These are phyloP conservation scores for Mycena pura DNA, from an alignment of 768 basidiomycete genomes.

Conservation along the genomic window DNA sequence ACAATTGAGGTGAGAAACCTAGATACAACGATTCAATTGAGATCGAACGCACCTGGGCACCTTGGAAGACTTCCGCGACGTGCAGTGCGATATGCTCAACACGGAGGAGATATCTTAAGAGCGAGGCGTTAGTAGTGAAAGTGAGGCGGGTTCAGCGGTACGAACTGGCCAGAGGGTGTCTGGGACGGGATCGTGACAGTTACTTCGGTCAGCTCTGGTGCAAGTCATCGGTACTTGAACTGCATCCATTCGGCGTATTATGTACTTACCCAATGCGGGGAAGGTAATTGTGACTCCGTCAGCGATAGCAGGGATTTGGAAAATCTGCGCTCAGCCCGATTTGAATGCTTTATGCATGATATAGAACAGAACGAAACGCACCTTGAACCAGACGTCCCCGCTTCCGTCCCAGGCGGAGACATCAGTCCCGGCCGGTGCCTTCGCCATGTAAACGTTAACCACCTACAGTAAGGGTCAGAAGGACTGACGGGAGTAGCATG, in stretches of 20 bases:
- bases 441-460: slow-evolving; percentile 23
- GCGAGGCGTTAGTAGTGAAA: not conserved
- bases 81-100: slow-evolving; percentile 26
- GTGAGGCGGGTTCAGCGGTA: not conserved
- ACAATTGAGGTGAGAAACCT: no score
- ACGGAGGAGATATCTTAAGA: slow-evolving; percentile 18
- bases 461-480: not conserved
- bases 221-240: not conserved
- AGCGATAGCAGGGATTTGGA: slow-evolving; percentile 39
- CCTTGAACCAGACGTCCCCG: slow-evolving; percentile 25
- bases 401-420: slow-evolving; percentile 18
- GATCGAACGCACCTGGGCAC: slow-evolving; percentile 5
- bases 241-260: not conserved
- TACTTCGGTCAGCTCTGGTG: not conserved
- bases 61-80: slow-evolving; percentile 7
- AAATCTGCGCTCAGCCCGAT: slow-evolving; percentile 25
- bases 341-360: no score
- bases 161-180: slow-evolving; percentile 24
- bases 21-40: not conserved
- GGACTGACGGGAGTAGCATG: not conserved
- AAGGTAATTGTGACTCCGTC: slow-evolving; percentile 41
- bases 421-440: slow-evolving; percentile 11
- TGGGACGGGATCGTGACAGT: slow-evolving; percentile 20
- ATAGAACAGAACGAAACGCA: not conserved
- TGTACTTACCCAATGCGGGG: slow-evolving; percentile 23